phyloP scores from a whole-genome alignment of 1,139 yeast species.

The Sugiyamaella neomexicana region DNA sequence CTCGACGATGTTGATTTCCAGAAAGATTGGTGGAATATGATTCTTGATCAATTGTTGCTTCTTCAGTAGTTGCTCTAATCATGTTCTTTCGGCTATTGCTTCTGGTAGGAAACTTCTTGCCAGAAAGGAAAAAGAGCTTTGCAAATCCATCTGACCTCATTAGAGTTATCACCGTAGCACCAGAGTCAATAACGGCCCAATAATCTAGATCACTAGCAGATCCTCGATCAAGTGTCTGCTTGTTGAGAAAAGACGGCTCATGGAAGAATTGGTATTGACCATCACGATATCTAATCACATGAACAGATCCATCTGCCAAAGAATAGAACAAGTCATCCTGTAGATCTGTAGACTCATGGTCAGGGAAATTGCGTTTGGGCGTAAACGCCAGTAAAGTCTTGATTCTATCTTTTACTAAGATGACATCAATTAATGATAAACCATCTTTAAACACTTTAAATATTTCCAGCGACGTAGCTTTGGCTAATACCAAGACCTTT shows the following conservation, averaged over 20 bases:
- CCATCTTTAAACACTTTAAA: conserved; percentile 16
- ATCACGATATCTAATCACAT: conserved; percentile 9
- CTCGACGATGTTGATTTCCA: no score
- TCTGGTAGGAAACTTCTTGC: not conserved
- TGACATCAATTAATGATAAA: conserved; percentile 9
- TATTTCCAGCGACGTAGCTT: conserved; percentile 16
- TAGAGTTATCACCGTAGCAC: not conserved
- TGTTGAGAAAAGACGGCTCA: not conserved
- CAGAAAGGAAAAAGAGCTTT: conserved; percentile 9
- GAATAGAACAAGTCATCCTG: conserved; percentile 11
- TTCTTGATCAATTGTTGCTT: no score
- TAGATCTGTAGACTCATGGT: not conserved
- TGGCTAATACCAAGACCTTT: conserved; percentile 15
- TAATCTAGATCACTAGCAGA: not conserved
- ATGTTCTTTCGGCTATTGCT: not conserved
- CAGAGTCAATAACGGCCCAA: conserved; percentile 6
- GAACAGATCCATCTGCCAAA: conserved; percentile 12
- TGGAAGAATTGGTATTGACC: conserved; percentile 5
- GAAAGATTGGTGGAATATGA: no score
- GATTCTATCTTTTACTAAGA: conserved; percentile 1
- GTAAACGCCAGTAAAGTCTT: conserved; percentile 13
- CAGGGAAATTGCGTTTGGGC: conserved; percentile 9
- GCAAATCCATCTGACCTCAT: conserved; percentile 8
- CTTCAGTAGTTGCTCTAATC: no score
- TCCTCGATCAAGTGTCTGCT: not conserved